These are phyloP conservation scores for Aspergillus pseudoglaucus DNA, from an alignment of 2,329 filamentous ascomycete species.

Conservation along the genomic window DNA sequence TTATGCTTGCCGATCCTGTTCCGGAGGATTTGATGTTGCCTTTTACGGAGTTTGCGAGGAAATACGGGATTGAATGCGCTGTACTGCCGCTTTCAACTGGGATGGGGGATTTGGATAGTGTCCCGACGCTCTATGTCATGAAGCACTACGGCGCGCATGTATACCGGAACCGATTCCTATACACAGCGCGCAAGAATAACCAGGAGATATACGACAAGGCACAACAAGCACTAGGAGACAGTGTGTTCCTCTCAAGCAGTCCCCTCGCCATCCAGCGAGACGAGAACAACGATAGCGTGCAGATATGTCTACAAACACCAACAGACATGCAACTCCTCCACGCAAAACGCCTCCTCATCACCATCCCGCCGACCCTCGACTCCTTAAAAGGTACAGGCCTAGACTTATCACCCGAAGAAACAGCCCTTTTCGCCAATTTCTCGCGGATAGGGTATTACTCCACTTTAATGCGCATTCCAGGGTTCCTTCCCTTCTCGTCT, in stretches of 20 bases:
- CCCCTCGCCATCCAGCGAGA: constrained; percentile 9
- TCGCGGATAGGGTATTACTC: background rate
- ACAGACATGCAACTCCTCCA: background rate
- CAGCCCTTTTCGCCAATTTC: background rate
- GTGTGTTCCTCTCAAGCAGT: constrained; percentile 17
- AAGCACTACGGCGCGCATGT: constrained; percentile 10
- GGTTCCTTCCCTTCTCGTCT: too few species aligned
- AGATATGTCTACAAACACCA: background rate
- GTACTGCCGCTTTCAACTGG: constrained; percentile 33
- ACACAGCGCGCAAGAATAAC: background rate
- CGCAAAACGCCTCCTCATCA: background rate
- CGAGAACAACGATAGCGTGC: background rate
- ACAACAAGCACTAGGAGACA: constrained; percentile 13
- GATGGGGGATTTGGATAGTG: constrained; percentile 25
- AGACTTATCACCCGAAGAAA: background rate
- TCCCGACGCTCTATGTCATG: constrained; percentile 12
- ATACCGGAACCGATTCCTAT: background rate
- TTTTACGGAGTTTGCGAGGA: constrained; percentile 41
- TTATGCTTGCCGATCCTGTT: constrained; percentile 36
- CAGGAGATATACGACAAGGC: constrained; percentile 12
- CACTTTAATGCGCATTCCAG: background rate
- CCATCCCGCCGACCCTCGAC: background rate
- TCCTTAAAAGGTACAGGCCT: background rate
- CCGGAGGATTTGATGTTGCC: constrained; percentile 43
- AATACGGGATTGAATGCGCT: constrained; percentile 34